Conservation (phyloP, 106 monocot species). For the Apostasia ramifera region DNA sequence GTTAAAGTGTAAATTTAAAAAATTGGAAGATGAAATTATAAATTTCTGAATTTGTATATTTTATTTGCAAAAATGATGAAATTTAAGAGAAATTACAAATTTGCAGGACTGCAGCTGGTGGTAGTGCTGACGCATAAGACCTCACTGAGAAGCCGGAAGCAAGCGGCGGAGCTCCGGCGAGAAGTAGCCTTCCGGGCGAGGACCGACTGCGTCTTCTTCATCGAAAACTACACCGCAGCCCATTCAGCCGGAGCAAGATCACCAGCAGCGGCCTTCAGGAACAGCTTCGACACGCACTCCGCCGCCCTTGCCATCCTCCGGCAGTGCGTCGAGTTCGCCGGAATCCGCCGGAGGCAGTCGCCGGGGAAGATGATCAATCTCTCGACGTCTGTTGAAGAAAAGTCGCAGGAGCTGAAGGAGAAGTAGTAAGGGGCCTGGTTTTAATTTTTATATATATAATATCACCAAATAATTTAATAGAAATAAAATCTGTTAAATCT, state of each 20-base stretch:
- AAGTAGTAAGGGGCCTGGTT: too few species aligned
- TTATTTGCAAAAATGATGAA: not conserved
- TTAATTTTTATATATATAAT: too few species aligned
- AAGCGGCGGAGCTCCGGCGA: constrained; percentile 51
- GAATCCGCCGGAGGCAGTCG: constrained; percentile 24
- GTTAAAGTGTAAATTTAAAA: not conserved
- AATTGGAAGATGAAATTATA: not conserved
- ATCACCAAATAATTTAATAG: too few species aligned
- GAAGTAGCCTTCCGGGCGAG: constrained; percentile 57
- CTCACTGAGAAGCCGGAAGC: constrained; percentile 24
- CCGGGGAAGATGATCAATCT: not conserved
- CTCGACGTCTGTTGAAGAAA: not conserved
- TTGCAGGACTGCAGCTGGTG: constrained; percentile 48
- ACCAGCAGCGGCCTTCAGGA: constrained; percentile 18
- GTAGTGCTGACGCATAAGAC: constrained; percentile 64
- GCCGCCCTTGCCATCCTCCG: constrained; percentile 43
- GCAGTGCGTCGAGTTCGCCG: constrained; percentile 71
- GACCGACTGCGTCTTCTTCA: constrained; percentile 75
- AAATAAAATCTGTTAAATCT: too few species aligned
- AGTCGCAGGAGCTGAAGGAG: too few species aligned
- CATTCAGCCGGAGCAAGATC: not conserved
- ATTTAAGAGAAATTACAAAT: too few species aligned
- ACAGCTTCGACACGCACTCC: constrained; percentile 47
- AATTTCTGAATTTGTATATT: not conserved
- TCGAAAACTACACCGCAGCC: constrained; percentile 63